Evolutionary conservation across 352 stramenopile genomes (phyloP).

Genomic region (Phytopythium cucurbitacearum): DNA sequence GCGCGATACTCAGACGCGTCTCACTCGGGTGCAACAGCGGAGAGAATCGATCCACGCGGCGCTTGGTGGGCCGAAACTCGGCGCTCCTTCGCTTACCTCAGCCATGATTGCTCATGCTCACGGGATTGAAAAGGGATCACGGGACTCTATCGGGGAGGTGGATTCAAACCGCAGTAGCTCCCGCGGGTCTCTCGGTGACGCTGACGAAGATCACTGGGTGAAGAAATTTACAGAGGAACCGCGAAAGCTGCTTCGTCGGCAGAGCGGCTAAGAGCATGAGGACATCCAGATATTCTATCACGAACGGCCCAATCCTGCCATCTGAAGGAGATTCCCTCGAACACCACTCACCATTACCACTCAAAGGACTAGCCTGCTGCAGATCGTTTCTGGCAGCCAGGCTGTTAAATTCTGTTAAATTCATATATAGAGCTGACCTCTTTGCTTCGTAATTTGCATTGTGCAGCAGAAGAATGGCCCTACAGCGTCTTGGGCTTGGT

Average conservation of each 20-base stretch:
- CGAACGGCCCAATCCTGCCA: no score
- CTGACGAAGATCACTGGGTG: background rate
- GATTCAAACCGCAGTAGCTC: background rate
- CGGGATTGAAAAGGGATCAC: constrained; percentile 1
- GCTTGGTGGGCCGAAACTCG: constrained; percentile 13
- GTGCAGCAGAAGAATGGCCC: no score
- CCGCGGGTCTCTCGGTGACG: background rate
- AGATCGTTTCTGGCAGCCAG: no score
- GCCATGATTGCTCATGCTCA: background rate
- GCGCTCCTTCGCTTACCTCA: background rate
- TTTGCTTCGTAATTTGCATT: no score
- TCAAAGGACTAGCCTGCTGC: no score
- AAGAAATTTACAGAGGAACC: no score
- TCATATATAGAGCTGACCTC: no score
- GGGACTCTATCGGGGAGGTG: background rate
- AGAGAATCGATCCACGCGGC: constrained; percentile 37
- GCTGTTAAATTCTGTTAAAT: no score
- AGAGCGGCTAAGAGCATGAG: background rate
- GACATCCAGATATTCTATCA: no score
- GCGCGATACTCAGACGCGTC: constrained; percentile 27
- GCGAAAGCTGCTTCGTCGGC: background rate
- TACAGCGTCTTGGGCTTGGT: constrained; percentile 33
- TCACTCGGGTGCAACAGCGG: constrained; percentile 37
- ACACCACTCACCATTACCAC: no score
- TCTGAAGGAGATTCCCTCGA: no score